phyloP scores from a whole-genome alignment of 2,329 filamentous ascomycete species.

The Pleoardoris graminearum region DNA sequence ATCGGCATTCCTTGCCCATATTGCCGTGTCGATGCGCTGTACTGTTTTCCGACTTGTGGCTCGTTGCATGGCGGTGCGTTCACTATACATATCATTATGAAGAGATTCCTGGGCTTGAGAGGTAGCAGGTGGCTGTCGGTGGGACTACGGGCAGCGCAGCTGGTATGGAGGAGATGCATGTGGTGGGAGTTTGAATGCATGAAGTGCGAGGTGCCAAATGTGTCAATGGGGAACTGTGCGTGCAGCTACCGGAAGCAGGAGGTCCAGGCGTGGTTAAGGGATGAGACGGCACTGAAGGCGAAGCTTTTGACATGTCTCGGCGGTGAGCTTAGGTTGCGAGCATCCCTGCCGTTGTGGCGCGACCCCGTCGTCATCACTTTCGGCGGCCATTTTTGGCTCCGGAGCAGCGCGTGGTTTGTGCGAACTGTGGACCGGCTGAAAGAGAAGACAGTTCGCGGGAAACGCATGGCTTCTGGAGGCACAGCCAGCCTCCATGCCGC shows the following conservation, averaged over 20 bases:
- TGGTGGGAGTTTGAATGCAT: constrained; percentile 17
- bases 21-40: neutral
- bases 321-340: constrained; percentile 17
- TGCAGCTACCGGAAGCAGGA: neutral
- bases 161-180: neutral
- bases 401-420: neutral
- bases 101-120: no score
- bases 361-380: neutral
- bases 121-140: no score
- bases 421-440: neutral
- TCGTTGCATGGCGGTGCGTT: constrained; percentile 4
- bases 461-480: neutral
- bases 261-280: neutral
- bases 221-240: neutral
- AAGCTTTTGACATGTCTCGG: constrained; percentile 17
- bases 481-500: neutral
- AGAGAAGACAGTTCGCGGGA: neutral
- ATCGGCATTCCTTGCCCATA: constrained; percentile 6
- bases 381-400: neutral
- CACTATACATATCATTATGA: constrained; percentile 8
- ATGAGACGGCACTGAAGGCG: constrained; percentile 12
- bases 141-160: no score
- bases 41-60: neutral
- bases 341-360: constrained; percentile 4
- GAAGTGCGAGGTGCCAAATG: constrained; percentile 10